Conservation (phyloP, 2,329 filamentous ascomycete species). For the Aphanoascus verrucosus region DNA sequence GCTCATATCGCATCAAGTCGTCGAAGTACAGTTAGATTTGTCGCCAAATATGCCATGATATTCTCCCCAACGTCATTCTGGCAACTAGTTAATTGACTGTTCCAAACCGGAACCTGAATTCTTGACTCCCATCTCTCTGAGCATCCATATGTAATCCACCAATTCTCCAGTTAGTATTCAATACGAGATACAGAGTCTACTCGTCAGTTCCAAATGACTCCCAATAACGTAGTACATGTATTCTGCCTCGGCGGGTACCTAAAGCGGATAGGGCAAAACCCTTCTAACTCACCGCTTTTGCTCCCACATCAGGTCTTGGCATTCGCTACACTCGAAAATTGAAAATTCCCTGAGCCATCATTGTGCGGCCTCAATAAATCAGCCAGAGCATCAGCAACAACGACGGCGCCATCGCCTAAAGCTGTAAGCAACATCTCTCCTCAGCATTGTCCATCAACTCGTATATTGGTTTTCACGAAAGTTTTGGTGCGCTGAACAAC, state of each 20-base stretch:
- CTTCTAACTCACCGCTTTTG: conserved; percentile 4
- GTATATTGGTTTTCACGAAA: not conserved
- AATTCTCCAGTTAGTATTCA: no score
- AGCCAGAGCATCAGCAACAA: not conserved
- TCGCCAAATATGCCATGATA: no score
- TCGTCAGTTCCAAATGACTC: no score
- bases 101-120: no score
- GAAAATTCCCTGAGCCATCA: not conserved
- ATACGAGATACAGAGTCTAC: no score
- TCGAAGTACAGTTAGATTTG: no score
- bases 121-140: no score
- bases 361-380: not conserved
- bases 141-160: no score
- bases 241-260: not conserved
- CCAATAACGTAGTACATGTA: no score
- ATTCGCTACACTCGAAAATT: conserved; percentile 6
- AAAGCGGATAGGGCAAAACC: conserved; percentile 15
- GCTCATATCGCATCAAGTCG: no score
- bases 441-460: not conserved
- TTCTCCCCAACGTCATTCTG: no score
- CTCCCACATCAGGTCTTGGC: conserved; percentile 6
- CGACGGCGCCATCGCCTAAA: not conserved
- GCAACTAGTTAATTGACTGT: no score
- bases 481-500: not conserved
- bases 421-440: not conserved